Base-by-base conservation (phyloP, 345 rosid genomes). In the Eucalyptus guilfoylei region DNA sequence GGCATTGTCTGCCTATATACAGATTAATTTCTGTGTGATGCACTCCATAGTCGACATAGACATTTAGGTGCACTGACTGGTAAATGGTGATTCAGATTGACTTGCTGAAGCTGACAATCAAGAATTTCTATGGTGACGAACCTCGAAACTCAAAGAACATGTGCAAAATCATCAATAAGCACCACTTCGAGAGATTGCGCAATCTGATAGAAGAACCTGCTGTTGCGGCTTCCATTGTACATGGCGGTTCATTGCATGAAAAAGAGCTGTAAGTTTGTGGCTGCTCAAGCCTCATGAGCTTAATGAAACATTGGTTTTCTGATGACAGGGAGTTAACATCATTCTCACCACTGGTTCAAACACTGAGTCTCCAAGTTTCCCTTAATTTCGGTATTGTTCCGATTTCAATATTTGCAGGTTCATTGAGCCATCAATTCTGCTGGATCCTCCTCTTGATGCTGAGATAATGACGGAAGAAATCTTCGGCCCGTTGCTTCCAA, bases 221-320 rank as follows among this genome's bases (percentile, higher is more conserved):
- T 47, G 96, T 95, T 37, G 89, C 92, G 58, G 94, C 92, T 88
- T 93, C 98, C 60, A 90, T 96, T 40, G 96, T 94, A 86, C 90
- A 92, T 80, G 99, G 99, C 0, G 99, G 99, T 87, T 95, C 95
- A 42, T 40, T 89, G 52, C 92, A 96, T 88, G 95, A 96, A 92
- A 94, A 94, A 28, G 92, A 92, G 13, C 88, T 95, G 99, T 95
- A 92, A 88, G 92, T 87, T 72, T 83, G 64, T 49, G 28, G 42
- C 45, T 42, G 83, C 28, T 19, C 83, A 19, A 72, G 80, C 37
- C 42, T 32, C 24, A 8, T 5, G 42, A 37, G 42, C 80, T 69
- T 14, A 72, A 72, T 9, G 83, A 72, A 72, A 72, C 83, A 37
- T 37, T 37, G 83, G 45, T 72, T 72, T 72, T 72, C 83, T 72